phyloP scores from a whole-genome alignment of 768 basidiomycete species.

The Melanogaster broomeanus region DNA sequence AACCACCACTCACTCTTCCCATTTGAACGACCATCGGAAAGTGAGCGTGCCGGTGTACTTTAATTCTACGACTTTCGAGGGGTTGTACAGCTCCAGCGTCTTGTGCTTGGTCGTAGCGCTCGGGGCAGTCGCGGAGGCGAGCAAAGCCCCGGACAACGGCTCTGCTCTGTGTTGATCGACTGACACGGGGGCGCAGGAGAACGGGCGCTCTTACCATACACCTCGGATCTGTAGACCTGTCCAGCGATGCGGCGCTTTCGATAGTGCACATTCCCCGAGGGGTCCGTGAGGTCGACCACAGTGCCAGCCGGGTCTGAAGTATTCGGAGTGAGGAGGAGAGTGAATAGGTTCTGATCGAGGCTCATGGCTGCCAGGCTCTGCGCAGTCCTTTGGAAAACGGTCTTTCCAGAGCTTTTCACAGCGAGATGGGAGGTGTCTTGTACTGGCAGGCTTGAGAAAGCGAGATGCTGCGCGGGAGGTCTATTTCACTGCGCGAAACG shows the following conservation, averaged over 20 bases:
- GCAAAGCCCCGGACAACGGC: constrained; percentile 69
- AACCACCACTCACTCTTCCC: constrained; percentile 68
- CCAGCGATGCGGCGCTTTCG: constrained; percentile 63
- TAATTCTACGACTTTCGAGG: constrained; percentile 66
- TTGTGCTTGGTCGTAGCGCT: constrained; percentile 69
- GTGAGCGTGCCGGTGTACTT: constrained; percentile 72
- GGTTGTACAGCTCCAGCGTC: constrained; percentile 75
- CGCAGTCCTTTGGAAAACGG: background rate
- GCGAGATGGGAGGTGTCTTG: no score
- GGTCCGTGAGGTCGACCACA: constrained; percentile 71
- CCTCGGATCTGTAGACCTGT: constrained; percentile 59
- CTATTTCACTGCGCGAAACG: no score
- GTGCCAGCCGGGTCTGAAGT: constrained; percentile 49
- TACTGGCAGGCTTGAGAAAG: no score
- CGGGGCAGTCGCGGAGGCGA: constrained; percentile 67
- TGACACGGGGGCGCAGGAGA: background rate
- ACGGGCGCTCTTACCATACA: constrained; percentile 54
- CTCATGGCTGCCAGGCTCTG: constrained; percentile 64
- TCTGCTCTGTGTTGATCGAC: constrained; percentile 45
- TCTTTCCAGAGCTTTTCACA: no score
- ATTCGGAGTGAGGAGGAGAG: constrained; percentile 64
- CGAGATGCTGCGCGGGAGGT: no score
- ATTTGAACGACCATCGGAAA: constrained; percentile 79
- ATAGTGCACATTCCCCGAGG: constrained; percentile 65
- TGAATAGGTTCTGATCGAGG: constrained; percentile 85